These are phyloP conservation scores for Pistacia vera DNA, from an alignment of 345 rosid genomes.

Conservation along the genomic window DNA sequence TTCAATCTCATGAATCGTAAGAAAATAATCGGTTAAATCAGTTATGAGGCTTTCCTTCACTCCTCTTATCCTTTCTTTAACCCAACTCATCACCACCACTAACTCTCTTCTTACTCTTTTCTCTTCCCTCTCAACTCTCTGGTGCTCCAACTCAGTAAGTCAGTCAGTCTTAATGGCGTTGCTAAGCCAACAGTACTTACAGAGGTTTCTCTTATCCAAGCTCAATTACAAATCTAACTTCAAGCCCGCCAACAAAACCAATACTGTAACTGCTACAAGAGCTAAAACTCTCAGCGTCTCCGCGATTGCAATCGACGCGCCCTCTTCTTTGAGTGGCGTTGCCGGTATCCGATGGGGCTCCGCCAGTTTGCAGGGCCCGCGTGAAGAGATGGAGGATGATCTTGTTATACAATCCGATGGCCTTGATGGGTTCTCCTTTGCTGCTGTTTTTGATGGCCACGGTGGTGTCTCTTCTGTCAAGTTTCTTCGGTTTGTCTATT, in stretches of 20 bases:
- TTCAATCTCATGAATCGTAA: neutral
- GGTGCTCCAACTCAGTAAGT: slow-evolving; percentile 35
- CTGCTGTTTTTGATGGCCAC: slow-evolving; percentile 92
- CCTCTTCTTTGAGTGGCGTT: slow-evolving; percentile 60
- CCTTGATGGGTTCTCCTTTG: slow-evolving; percentile 79
- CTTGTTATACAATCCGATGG: slow-evolving; percentile 69
- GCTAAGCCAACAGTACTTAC: slow-evolving; percentile 49
- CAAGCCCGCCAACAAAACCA: slow-evolving; percentile 26
- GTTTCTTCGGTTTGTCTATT: slow-evolving; percentile 58
- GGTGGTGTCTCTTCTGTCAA: slow-evolving; percentile 76
- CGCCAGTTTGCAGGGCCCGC: slow-evolving; percentile 69
- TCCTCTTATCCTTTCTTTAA: slow-evolving; percentile 38
- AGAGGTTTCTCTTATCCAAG: slow-evolving; percentile 50
- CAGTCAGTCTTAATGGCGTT: slow-evolving; percentile 53
- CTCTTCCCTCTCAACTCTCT: slow-evolving; percentile 21
- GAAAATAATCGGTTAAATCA: slow-evolving; percentile 41
- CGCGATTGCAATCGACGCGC: slow-evolving; percentile 82
- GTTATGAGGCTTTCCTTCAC: slow-evolving; percentile 32
- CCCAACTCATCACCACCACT: slow-evolving; percentile 9
- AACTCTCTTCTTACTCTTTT: neutral
- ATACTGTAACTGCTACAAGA: slow-evolving; percentile 16
- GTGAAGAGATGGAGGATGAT: slow-evolving; percentile 94
- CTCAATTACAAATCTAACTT: slow-evolving; percentile 26
- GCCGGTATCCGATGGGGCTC: slow-evolving; percentile 78
- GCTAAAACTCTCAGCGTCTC: slow-evolving; percentile 41